A percentile compares a stretch with the other conserved stretches of the same genome.
These are phyloP conservation scores for Irpex lacteus DNA, from an alignment of 1,284 basidiomycete species.

Conservation along the genomic window DNA sequence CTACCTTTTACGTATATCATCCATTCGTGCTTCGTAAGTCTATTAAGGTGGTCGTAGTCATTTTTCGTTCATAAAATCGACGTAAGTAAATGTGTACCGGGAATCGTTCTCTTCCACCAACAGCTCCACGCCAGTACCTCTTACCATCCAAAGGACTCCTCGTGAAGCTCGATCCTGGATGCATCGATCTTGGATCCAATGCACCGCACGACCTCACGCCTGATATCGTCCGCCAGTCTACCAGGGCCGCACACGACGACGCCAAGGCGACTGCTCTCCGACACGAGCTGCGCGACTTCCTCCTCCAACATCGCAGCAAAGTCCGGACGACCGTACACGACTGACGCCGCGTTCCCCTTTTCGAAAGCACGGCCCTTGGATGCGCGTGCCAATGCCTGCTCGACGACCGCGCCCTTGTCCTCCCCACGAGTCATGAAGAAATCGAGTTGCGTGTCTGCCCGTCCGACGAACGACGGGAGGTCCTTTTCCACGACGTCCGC, in stretches of 20 bases:
- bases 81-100: background rate
- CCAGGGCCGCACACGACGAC: conserved; percentile 1
- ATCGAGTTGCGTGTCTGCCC: background rate
- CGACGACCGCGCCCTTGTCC: background rate
- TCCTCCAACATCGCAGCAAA: background rate
- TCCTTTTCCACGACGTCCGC: background rate
- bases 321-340: background rate
- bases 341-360: background rate
- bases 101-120: too few species aligned
- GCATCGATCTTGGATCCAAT: conserved; percentile 1
- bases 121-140: background rate
- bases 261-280: background rate
- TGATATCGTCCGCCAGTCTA: background rate
- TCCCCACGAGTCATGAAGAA: background rate
- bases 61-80: background rate
- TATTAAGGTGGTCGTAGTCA: background rate
- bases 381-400: background rate
- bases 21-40: background rate
- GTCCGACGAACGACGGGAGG: background rate
- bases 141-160: background rate
- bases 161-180: background rate
- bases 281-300: background rate
- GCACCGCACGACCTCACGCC: background rate
- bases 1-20: background rate
- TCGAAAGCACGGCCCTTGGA: background rate